A percentile compares a stretch with the other conserved stretches of the same genome.
Evolutionary conservation across 257 asterid genomes (phyloP).

Genomic region (Scutellaria baicalensis): DNA sequence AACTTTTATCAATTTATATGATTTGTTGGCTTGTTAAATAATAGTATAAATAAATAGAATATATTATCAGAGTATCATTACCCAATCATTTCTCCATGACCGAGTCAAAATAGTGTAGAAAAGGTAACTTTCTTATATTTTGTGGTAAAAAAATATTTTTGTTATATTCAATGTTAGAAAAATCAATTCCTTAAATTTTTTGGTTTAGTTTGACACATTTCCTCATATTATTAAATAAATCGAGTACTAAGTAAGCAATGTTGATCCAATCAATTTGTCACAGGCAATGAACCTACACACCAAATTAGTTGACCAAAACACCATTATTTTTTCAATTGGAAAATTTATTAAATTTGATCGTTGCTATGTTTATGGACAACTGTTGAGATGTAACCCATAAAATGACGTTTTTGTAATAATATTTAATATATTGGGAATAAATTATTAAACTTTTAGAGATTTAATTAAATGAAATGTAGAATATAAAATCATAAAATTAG

Average conservation of each 20-base stretch:
- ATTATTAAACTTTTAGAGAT: not conserved
- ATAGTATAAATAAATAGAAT: no score
- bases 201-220: no score
- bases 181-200: no score
- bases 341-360: not conserved
- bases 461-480: not conserved
- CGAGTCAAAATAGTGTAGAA: no score
- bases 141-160: no score
- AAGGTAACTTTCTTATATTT: no score
- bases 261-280: slow-evolving; percentile 18
- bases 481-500: not conserved
- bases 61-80: no score
- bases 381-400: not conserved
- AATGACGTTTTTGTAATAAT: not conserved
- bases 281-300: slow-evolving; percentile 4
- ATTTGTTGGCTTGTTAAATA: no score
- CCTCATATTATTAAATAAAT: no score
- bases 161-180: no score
- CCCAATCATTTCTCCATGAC: no score
- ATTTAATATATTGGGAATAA: not conserved
- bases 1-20: no score
- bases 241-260: not conserved
- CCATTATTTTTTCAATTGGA: not conserved
- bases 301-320: slow-evolving; percentile 15
- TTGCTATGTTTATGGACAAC: not conserved